Evolutionary conservation across 257 asterid species (phyloP).

Genomic region (Solanum ahanhuiri): DNA sequence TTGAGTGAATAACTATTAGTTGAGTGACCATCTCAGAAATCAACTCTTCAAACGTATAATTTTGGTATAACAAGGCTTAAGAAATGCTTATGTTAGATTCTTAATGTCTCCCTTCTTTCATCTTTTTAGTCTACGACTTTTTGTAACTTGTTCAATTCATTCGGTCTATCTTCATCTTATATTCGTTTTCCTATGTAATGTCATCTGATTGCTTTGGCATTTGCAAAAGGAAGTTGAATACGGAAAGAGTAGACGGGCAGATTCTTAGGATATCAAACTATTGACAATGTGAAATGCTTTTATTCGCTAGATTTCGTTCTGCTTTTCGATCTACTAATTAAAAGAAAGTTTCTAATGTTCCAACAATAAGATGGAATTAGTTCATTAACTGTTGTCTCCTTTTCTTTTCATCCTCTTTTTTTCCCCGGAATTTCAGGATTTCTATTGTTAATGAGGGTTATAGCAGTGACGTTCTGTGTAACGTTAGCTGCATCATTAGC

Average conservation of each 20-base stretch:
- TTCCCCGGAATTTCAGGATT: slow-evolving; percentile 23
- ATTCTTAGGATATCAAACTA: not conserved
- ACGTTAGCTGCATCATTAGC: slow-evolving; percentile 80
- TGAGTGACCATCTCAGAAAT: not conserved
- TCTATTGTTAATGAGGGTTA: slow-evolving; percentile 57
- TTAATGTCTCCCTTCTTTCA: not conserved
- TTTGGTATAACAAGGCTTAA: not conserved
- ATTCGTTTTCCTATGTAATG: not conserved
- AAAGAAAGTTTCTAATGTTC: not conserved
- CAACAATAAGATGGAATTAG: not conserved
- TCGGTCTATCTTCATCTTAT: not conserved
- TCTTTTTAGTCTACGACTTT: not conserved
- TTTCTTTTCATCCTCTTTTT: not conserved
- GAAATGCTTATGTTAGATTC: not conserved
- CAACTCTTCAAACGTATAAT: not conserved
- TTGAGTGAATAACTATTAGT: not conserved
- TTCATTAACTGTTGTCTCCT: not conserved
- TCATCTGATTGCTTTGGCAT: not conserved
- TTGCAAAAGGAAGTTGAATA: not conserved
- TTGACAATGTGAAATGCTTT: not conserved
- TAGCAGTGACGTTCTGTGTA: slow-evolving; percentile 77
- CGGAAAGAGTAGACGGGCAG: not conserved
- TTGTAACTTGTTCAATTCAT: too few relatives aligned
- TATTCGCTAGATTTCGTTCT: not conserved
- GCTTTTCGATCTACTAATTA: not conserved